These are phyloP conservation scores for Termitomyces titanicus DNA, from an alignment of 768 basidiomycete genomes.

Conservation along the genomic window DNA sequence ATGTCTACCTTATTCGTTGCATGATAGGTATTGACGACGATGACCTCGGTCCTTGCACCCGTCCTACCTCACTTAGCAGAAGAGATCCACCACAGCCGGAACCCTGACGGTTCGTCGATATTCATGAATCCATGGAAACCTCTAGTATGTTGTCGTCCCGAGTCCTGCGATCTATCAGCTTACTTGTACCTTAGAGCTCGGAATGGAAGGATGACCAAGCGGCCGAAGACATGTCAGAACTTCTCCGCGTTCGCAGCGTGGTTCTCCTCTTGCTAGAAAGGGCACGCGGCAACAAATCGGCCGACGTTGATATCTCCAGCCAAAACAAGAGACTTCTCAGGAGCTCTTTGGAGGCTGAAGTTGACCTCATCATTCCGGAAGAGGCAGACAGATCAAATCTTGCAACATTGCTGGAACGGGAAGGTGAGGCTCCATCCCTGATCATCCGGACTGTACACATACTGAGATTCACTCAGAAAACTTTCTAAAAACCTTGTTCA, in stretches of 20 bases:
- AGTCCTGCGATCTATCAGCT: neutral
- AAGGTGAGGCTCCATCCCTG: slow-evolving; percentile 33
- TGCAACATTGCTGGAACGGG: slow-evolving; percentile 34
- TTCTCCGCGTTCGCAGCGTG: slow-evolving; percentile 56
- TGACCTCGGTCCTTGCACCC: slow-evolving; percentile 75
- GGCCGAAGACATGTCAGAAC: slow-evolving; percentile 56
- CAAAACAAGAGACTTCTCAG: slow-evolving; percentile 44
- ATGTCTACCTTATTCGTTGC: slow-evolving; percentile 8
- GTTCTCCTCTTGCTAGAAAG: slow-evolving; percentile 72
- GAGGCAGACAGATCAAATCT: slow-evolving; percentile 20
- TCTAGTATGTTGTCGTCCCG: slow-evolving; percentile 47
- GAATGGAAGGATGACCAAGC: slow-evolving; percentile 63
- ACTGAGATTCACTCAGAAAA: slow-evolving; percentile 36
- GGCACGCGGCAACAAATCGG: slow-evolving; percentile 73
- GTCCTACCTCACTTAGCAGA: slow-evolving; percentile 90
- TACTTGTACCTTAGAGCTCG: slow-evolving; percentile 31
- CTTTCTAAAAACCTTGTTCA: slow-evolving; percentile 72
- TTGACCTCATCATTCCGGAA: slow-evolving; percentile 57
- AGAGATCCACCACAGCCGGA: slow-evolving; percentile 63
- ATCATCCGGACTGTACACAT: neutral
- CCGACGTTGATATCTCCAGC: neutral
- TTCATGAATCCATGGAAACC: slow-evolving; percentile 69
- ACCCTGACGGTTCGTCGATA: slow-evolving; percentile 46
- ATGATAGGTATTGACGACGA: slow-evolving; percentile 59
- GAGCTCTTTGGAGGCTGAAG: slow-evolving; percentile 74